Evolutionary conservation across 2,329 filamentous ascomycete species (phyloP).

Genomic region (Penicillium brasilianum): DNA sequence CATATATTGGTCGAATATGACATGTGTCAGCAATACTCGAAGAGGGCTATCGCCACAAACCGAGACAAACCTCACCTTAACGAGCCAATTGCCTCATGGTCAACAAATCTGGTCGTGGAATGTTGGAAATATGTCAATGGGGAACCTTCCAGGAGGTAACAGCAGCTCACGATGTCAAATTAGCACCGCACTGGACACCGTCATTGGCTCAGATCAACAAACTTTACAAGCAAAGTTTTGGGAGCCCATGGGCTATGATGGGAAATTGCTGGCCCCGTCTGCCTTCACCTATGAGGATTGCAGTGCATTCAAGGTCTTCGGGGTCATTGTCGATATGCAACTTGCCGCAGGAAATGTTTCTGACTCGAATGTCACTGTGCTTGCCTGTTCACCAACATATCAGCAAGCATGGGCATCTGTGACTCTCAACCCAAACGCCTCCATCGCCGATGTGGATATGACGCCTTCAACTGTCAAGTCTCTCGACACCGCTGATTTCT

Average conservation of each 20-base stretch:
- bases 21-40: conserved; percentile 9
- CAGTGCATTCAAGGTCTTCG: conserved; percentile 11
- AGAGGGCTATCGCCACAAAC: neutral
- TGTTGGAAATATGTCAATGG: conserved; percentile 1
- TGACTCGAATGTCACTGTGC: conserved; percentile 16
- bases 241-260: conserved; percentile 8
- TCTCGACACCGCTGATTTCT: conserved; percentile 1
- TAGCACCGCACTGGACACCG: neutral
- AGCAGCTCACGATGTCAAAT: neutral
- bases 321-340: conserved; percentile 14
- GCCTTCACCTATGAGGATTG: conserved; percentile 14
- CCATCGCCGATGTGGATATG: conserved; percentile 7
- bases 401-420: conserved; percentile 11
- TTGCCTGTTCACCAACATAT: conserved; percentile 17
- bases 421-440: conserved; percentile 13
- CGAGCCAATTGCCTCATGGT: neutral
- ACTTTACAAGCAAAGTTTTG: conserved; percentile 8
- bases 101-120: conserved; percentile 12
- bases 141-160: neutral
- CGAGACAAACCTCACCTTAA: neutral
- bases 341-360: conserved; percentile 3
- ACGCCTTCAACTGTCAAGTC: neutral
- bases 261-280: neutral
- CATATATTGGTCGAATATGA: conserved; percentile 28
- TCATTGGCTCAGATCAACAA: neutral